Percentiles rank a stretch among this genome's conserved stretches.
phyloP scores from a whole-genome alignment of 805 yeast genomes.

The Teunomyces kruisii region DNA sequence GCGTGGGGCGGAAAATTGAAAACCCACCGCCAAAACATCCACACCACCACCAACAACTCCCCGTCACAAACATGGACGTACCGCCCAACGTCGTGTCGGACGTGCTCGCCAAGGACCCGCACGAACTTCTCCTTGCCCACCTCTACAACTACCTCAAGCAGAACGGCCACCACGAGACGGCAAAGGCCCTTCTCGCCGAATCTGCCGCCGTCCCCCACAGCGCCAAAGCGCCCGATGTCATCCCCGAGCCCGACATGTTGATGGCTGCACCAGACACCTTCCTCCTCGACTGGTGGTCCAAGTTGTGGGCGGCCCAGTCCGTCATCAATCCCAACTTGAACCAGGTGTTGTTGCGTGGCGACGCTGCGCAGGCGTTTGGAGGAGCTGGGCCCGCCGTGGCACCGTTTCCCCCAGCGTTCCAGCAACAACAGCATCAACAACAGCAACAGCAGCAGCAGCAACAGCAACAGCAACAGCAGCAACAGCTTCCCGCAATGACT shows the following conservation, averaged over 20 bases:
- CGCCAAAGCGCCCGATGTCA: conserved; percentile 6
- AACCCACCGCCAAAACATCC: neutral
- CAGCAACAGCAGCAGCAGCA: conserved; percentile 8
- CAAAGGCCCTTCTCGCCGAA: conserved; percentile 46
- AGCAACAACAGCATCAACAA: conserved; percentile 8
- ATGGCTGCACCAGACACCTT: conserved; percentile 42
- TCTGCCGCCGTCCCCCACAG: conserved; percentile 38
- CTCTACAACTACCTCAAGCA: conserved; percentile 49
- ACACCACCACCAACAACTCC: neutral
- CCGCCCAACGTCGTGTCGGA: conserved; percentile 11
- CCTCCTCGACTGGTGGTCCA: conserved; percentile 58
- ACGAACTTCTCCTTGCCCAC: conserved; percentile 52
- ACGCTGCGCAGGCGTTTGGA: neutral
- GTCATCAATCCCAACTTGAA: conserved; percentile 37
- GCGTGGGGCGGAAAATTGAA: too few relatives aligned
- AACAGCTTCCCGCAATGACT: neutral
- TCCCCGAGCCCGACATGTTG: conserved; percentile 28
- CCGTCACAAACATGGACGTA: conserved; percentile 3
- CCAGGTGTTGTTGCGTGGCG: conserved; percentile 14
- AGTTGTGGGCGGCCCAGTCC: conserved; percentile 49
- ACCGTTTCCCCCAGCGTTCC: neutral
- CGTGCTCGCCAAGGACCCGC: conserved; percentile 41
- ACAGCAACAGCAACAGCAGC: conserved; percentile 8
- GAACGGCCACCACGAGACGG: conserved; percentile 50
- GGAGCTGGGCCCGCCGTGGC: neutral